These are phyloP conservation scores for Globisporangium ultimum DNA, from an alignment of 352 stramenopile species.

Conservation along the genomic window DNA sequence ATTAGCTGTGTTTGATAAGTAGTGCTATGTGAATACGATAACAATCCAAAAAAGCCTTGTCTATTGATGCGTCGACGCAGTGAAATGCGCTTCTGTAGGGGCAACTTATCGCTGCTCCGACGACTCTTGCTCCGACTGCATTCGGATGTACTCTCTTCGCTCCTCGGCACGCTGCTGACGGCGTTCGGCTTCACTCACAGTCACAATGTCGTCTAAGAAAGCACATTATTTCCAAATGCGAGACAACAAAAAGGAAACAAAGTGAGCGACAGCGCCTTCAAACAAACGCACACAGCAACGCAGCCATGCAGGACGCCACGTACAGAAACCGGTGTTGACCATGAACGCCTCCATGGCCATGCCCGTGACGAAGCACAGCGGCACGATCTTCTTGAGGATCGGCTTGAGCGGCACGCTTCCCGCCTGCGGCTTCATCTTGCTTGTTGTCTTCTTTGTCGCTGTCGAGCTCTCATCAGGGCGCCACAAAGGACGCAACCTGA, in stretches of 20 bases:
- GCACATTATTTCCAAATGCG: no score
- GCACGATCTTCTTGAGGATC: constrained; percentile 82
- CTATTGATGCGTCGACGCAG: no score
- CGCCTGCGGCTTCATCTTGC: constrained; percentile 22
- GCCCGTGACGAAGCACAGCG: constrained; percentile 80
- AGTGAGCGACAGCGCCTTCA: neutral
- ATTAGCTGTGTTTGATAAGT: no score
- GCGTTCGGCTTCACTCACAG: constrained; percentile 69
- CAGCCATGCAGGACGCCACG: no score
- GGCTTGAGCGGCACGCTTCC: constrained; percentile 51
- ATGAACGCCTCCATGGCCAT: constrained; percentile 87
- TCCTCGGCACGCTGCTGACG: constrained; percentile 61
- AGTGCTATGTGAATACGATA: no score
- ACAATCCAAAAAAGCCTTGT: no score
- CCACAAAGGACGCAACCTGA: neutral
- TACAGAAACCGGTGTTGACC: constrained; percentile 89
- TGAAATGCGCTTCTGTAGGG: neutral
- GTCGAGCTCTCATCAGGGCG: no score
- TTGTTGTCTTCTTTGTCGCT: constrained; percentile 3
- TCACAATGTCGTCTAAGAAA: constrained; percentile 80
- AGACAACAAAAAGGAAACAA: neutral
- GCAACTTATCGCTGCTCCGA: constrained; percentile 1
- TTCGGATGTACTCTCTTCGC: constrained; percentile 35
- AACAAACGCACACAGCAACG: neutral
- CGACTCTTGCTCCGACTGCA: constrained; percentile 3